Evolutionary conservation across 2,329 filamentous ascomycete species (phyloP), one percentile per base, ranked within the genome.

Genomic region (Ceratocystis lukuohia): DNA sequence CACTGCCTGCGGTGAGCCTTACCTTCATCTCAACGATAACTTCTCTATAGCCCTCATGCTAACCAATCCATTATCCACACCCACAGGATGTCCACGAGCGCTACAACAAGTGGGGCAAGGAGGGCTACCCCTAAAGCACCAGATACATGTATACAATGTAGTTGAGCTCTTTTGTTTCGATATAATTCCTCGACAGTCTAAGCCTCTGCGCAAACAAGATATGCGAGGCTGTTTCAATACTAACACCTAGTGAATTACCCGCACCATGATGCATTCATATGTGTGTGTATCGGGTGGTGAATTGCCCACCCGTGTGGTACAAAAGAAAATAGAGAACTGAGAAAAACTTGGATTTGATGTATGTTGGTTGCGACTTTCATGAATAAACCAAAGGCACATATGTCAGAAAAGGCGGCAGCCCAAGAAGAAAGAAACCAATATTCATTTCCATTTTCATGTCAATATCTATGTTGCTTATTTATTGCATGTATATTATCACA

Each of bases 41-140:
- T 37, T 2, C 30, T 15, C 3, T 30, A 22, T 20, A 41, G 37
- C 12, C 41, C n/a, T 45, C 4, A 41, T 46, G 8, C 61, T 63
- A 50, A 62, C 15, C 15, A 61, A 20, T 10, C n/a, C 30, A n/a
- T 46, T 20, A 62, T 20, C n/a, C 2, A 17, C 28, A 12, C 17
- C 3, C 48, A 67, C 73, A 95, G 90, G 83, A 88, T 73, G 85
- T 96, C 70, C 94, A 99, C 80, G 94, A 99, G 72, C 88, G 88
- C 80, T 97, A 88, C 86, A 99, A 99, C 89, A 99, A 99, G 84
- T 97, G 90, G 86, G 94, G 94, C 78, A 97, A 97, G 86, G 94
- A 97, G 72, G 92, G 91, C 72, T 97, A 88, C 79, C 77, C 77
- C 71, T 89, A 80, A 75, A 74, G 12, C 64, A 33, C 22, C 25